A percentile compares a stretch with the other conserved stretches of the same genome.
These are phyloP conservation scores for Myxozyma nipponensis DNA, from an alignment of 805 yeast species.

Conservation along the genomic window DNA sequence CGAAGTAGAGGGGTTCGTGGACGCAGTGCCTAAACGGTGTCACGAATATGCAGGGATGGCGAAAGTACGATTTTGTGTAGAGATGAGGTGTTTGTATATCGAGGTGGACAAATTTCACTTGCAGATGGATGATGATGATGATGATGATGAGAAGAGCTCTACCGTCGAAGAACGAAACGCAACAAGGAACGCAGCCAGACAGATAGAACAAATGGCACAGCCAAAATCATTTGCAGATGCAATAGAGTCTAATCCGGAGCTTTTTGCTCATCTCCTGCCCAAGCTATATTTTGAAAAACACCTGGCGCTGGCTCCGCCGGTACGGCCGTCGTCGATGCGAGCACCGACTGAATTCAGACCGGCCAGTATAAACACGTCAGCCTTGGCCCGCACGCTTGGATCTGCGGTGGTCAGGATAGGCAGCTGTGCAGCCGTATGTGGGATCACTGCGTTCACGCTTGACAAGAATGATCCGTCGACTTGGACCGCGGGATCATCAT, in stretches of 20 bases:
- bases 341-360: conserved; percentile 17
- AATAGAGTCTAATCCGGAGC: conserved; percentile 19
- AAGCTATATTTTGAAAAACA: conserved; percentile 16
- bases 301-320: conserved; percentile 19
- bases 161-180: too few relatives aligned
- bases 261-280: conserved; percentile 21
- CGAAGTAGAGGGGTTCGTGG: too few relatives aligned
- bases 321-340: conserved; percentile 21
- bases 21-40: too few relatives aligned
- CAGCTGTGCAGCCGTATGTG: conserved; percentile 21
- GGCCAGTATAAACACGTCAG: conserved; percentile 12
- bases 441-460: conserved; percentile 16
- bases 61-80: too few relatives aligned
- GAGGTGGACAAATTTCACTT: too few relatives aligned
- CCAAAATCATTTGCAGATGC: conserved; percentile 16
- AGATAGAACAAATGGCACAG: too few relatives aligned
- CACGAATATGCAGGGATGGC: too few relatives aligned
- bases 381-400: conserved; percentile 20
- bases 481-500: not conserved
- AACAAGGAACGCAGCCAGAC: too few relatives aligned
- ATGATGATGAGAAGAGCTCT: too few relatives aligned
- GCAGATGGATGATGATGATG: too few relatives aligned
- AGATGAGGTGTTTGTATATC: too few relatives aligned
- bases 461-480: not conserved
- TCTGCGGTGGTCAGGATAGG: conserved; percentile 27